Conservation (phyloP, 306 rosid species). For the Acacia melanoxylon region DNA sequence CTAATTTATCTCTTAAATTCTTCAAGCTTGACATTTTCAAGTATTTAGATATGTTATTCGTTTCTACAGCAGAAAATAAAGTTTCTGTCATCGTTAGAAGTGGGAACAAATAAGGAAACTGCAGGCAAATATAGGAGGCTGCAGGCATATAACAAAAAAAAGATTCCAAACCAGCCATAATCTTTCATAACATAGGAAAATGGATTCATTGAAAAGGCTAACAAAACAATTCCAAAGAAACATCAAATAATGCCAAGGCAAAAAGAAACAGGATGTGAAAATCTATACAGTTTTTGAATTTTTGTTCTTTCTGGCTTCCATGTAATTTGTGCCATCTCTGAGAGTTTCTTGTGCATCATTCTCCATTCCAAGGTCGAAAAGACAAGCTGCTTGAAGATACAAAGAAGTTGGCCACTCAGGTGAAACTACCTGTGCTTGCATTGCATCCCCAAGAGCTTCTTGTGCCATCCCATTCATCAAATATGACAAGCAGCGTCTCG, state of each 20-base stretch:
- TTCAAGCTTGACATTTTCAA: conserved; percentile 3
- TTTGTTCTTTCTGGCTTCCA: conserved; percentile 78
- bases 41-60: not conserved
- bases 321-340: conserved; percentile 68
- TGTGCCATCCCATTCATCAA: conserved; percentile 77
- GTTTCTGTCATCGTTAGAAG: not conserved
- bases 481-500: conserved; percentile 81
- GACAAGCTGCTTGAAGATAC: conserved; percentile 84
- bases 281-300: conserved; percentile 47
- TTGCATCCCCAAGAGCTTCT: conserved; percentile 88
- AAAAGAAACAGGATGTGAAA: not conserved
- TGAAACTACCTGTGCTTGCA: conserved; percentile 92
- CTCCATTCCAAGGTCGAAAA: conserved; percentile 85
- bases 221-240: conserved; percentile 19
- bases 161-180: conserved; percentile 24
- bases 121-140: conserved; percentile 14
- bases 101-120: not conserved
- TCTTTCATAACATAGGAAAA: conserved; percentile 19
- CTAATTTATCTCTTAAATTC: not conserved
- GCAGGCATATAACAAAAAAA: not conserved
- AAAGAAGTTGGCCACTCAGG: conserved; percentile 94
- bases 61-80: not conserved
- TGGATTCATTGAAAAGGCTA: conserved; percentile 28
- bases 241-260: conserved; percentile 28
- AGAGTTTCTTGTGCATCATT: conserved; percentile 93